Conservation (phyloP, 768 basidiomycete species). For the Epithele typhae region DNA sequence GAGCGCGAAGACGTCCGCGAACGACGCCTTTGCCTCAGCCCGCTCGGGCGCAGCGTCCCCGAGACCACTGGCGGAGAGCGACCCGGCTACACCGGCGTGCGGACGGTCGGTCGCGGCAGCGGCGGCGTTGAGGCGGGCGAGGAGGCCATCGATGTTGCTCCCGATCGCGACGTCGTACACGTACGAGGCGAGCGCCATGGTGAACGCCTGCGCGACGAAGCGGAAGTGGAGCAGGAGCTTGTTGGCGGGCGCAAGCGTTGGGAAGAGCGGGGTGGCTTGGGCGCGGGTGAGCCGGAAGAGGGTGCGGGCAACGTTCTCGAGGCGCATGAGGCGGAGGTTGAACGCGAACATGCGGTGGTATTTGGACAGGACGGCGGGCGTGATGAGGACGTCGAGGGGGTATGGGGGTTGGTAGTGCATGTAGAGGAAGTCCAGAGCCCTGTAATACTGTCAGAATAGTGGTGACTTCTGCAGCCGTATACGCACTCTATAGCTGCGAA, state of each 20-base stretch:
- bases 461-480: background rate
- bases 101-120: background rate
- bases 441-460: conserved; percentile 24
- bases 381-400: conserved; percentile 71
- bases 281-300: conserved; percentile 60
- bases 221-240: conserved; percentile 63
- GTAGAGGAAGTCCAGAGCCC: conserved; percentile 86
- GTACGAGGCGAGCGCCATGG: conserved; percentile 63
- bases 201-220: conserved; percentile 69
- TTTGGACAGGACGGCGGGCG: conserved; percentile 68
- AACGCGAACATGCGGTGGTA: conserved; percentile 84
- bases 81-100: background rate
- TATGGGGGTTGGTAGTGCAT: conserved; percentile 84
- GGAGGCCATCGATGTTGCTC: conserved; percentile 70
- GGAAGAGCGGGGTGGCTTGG: conserved; percentile 46
- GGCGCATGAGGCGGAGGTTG: conserved; percentile 73
- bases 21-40: conserved; percentile 19
- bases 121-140: conserved; percentile 24
- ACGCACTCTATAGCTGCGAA: conserved; percentile 47
- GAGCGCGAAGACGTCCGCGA: conserved; percentile 73
- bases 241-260: conserved; percentile 48
- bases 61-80: background rate
- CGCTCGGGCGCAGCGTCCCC: background rate
- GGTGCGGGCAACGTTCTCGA: conserved; percentile 62
- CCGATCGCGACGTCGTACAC: conserved; percentile 80